Evolutionary conservation across 2,329 filamentous ascomycete species (phyloP), one percentile per base, ranked within the genome.

Genomic region (Alternaria sp.): DNA sequence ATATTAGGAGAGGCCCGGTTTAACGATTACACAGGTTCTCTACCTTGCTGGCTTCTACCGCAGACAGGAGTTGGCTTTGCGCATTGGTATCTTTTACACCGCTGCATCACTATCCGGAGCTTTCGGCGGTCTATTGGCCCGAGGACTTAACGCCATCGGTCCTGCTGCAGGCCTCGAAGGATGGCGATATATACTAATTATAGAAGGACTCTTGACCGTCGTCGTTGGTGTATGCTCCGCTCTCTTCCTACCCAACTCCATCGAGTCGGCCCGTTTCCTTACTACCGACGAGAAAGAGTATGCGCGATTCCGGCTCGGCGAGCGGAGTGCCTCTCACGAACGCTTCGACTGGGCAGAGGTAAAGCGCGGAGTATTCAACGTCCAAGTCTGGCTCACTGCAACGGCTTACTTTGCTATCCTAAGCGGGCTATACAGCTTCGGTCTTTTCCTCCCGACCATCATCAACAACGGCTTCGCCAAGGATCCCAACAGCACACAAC

Each of bases 41-140:
- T 90, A 90, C 67, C 80, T 91, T 11, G 88, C 86, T 0, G 80
- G 82, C 6, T 83, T 90, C 62, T 88, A 90, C 66, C 84, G 81
- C 17, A 80, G 86, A 21, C 79, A 82, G 1, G 86, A 89, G 62
- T 78, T 89, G 61, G 85, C 86, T 0, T 73, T 89, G 36, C 80
- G 88, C 4, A 88, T 90, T 49, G 88, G 87, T 29, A 78, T 90
- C 5, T 90, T 90, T 68, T 90, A 89, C 70, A 89, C 86, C 0
- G 86, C 87, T 2, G 86, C 87, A 0, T 88, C 86, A 1, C 75
- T 90, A 5, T 88, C 86, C 0, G 86, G 87, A 2, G 86, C 86
- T 1, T 89, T 89, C 69, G 86, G 86, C 28, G 87, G 85, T 5
- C 79, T 90, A 0, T 78, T 89, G 6, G 87, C 87, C 7, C 81